Percentiles rank a stretch among this genome's conserved stretches.
Conservation (phyloP, 768 basidiomycete genomes). For the Pulveroboletus sp. region DNA sequence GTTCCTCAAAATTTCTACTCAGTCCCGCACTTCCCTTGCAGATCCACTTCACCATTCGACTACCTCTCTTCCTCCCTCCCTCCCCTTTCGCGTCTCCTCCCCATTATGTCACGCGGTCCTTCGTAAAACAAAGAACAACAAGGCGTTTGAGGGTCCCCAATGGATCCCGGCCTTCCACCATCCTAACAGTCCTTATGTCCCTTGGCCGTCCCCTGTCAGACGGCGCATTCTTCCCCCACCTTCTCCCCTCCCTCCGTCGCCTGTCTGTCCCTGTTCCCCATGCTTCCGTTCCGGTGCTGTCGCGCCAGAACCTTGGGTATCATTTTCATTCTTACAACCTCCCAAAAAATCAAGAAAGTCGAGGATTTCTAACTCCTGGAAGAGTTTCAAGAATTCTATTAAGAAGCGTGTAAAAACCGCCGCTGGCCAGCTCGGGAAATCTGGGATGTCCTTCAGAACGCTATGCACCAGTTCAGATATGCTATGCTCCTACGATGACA, state of each 20-base stretch:
- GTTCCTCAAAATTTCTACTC: conserved; percentile 31
- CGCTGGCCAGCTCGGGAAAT: conserved; percentile 14
- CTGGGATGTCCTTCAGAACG: conserved; percentile 12
- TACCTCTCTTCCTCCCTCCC: conserved; percentile 15
- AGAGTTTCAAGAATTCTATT: conserved; percentile 31
- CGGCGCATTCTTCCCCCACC: conserved; percentile 39
- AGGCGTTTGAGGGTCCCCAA: conserved; percentile 26
- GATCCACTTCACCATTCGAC: conserved; percentile 6
- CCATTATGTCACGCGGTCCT: conserved; percentile 8
- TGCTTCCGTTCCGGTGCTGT: conserved; percentile 36
- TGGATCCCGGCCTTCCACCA: conserved; percentile 40
- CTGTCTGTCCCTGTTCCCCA: conserved; percentile 32
- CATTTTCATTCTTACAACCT: conserved; percentile 16
- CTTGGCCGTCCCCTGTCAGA: conserved; percentile 42
- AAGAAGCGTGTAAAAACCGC: conserved; percentile 22
- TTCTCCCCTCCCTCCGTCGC: conserved; percentile 32
- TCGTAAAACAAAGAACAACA: conserved; percentile 17
- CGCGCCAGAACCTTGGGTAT: conserved; percentile 39
- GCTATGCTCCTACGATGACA: conserved; percentile 7
- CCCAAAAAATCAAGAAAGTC: conserved; percentile 18
- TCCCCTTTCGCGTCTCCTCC: conserved; percentile 13
- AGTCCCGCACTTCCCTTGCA: conserved; percentile 12
- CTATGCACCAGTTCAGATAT: conserved; percentile 8
- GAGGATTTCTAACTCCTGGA: conserved; percentile 25
- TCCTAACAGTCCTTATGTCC: conserved; percentile 54